phyloP scores from a whole-genome alignment of 148 eudicot genomes.

The Fagopyrum esculentum region DNA sequence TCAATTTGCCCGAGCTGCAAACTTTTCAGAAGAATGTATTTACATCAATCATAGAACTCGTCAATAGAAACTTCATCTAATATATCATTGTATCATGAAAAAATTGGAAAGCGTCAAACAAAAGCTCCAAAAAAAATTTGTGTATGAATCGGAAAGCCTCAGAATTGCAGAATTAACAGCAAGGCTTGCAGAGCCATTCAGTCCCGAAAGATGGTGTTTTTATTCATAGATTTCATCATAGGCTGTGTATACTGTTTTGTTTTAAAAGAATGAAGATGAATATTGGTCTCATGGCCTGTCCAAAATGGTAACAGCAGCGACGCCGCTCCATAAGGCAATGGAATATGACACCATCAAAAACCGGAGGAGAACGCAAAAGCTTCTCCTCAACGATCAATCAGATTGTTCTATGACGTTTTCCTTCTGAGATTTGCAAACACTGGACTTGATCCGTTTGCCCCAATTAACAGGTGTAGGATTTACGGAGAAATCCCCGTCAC shows the following conservation, averaged over 20 bases:
- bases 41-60: too few species aligned
- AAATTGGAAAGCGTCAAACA: too few species aligned
- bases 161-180: slow-evolving; percentile 11
- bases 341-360: slow-evolving; percentile 27
- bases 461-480: slow-evolving; percentile 15
- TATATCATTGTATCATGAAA: too few species aligned
- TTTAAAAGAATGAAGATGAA: background rate
- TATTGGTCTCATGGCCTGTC: slow-evolving; percentile 35
- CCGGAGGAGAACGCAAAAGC: slow-evolving; percentile 9
- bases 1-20: too few species aligned
- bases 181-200: slow-evolving; percentile 1
- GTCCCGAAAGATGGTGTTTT: slow-evolving; percentile 19
- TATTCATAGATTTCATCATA: slow-evolving; percentile 10
- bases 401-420: slow-evolving; percentile 7
- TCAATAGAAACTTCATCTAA: too few species aligned
- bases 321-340: slow-evolving; percentile 38
- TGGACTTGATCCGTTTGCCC: background rate
- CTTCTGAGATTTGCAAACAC: slow-evolving; percentile 2
- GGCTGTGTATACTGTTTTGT: background rate
- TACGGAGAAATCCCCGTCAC: background rate
- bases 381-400: slow-evolving; percentile 11
- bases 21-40: too few species aligned
- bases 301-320: slow-evolving; percentile 30
- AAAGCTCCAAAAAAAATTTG: too few species aligned
- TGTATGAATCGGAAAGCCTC: background rate